phyloP scores from a whole-genome alignment of 2,329 filamentous ascomycete genomes.

The Teratosphaeria viscida region DNA sequence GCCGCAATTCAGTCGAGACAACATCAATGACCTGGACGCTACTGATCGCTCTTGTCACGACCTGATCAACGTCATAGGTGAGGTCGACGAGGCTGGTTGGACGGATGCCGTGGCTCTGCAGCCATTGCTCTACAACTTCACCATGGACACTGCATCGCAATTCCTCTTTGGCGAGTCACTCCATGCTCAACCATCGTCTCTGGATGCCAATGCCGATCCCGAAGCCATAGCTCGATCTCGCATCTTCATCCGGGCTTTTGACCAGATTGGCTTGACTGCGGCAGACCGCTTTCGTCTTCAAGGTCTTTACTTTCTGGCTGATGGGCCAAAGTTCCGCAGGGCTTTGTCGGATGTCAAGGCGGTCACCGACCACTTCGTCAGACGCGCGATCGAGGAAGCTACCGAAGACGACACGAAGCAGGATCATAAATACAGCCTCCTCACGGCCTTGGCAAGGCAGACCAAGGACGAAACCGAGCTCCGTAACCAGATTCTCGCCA shows the following conservation, averaged over 20 bases:
- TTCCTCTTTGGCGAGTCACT: conserved; percentile 37
- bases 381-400: conserved; percentile 28
- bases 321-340: conserved; percentile 26
- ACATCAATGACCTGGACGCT: conserved; percentile 27
- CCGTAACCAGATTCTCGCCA: conserved; percentile 37
- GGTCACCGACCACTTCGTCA: conserved; percentile 34
- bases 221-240: conserved; percentile 1
- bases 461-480: conserved; percentile 35
- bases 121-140: conserved; percentile 36
- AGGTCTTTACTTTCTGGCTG: conserved; percentile 32
- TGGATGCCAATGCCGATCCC: conserved; percentile 3
- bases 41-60: conserved; percentile 27
- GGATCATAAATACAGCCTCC: conserved; percentile 7
- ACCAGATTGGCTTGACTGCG: conserved; percentile 30
- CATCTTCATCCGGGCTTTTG: conserved; percentile 35
- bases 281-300: conserved; percentile 25
- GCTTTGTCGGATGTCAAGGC: conserved; percentile 32
- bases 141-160: conserved; percentile 40
- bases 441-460: conserved; percentile 23
- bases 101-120: conserved; percentile 23
- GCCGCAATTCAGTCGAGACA: conserved; percentile 29
- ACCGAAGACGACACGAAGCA: conserved; percentile 15
- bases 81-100: conserved; percentile 16
- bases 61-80: conserved; percentile 21
- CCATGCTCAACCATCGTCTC: conserved; percentile 10